Evolutionary conservation across 768 basidiomycete species (phyloP), one percentile per base, ranked within the genome.

Genomic region (Trametes maxima): DNA sequence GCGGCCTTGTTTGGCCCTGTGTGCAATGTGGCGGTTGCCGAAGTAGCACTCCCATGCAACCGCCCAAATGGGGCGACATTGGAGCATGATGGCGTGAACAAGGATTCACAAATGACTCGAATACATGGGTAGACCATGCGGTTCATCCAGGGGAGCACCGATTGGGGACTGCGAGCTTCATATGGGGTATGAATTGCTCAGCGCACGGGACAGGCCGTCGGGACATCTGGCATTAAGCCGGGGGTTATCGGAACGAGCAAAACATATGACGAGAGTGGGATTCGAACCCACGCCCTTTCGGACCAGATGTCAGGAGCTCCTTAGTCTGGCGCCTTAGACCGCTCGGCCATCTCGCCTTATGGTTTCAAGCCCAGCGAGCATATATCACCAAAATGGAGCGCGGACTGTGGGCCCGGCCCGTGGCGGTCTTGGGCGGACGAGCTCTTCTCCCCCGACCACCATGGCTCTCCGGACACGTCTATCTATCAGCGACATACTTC

Each of bases 291-390:
- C 78, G 78, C 78, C 77, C 75, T 76, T 78, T 76, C 75, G 74
- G 77, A 79, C 77, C 71, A 74, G 74, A 75, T 75, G 8, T 33
- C 28, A 33, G 28, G 8, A 3, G 28, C 28, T 46, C 35, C 62
- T 60, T 63, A 59, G 85, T 88, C 86, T 89, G 85, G 85, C 88
- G 87, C 88, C 88, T 89, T 88, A 86, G 87, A 89, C 87, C 87
- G 86, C 87, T 89, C 88, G 87, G 88, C 87, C 87, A 89, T 88
- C 85, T 87, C 83, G 63, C 70, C 70, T 57, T 70, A 16, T 33
- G 2, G 22, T 11, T 13, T 11, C 3, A 14, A 13, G 24, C 14
- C 13, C 5, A 25, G 37, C 11, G 36, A 13, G 40, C 12, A 42
- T n/a, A n/a, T n/a, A n/a, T n/a, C n/a, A n/a, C n/a, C n/a, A n/a